These are phyloP conservation scores for Scheffersomyces lignicola DNA, from an alignment of 1,139 yeast genomes.

Conservation along the genomic window DNA sequence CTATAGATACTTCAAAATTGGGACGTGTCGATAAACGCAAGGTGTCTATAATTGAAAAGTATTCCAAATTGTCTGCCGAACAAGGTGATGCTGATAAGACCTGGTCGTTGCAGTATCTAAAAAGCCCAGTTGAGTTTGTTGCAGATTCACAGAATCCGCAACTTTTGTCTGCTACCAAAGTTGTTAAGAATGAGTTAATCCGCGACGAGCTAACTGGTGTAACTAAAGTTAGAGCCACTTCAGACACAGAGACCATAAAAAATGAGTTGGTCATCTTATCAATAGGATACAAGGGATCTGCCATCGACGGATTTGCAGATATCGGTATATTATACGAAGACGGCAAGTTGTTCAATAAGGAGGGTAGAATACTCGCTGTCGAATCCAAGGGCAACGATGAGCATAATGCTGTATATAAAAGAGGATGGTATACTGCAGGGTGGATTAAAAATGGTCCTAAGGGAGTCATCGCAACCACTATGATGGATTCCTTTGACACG, in stretches of 20 bases:
- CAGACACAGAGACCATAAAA: slow-evolving; percentile 33
- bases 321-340: slow-evolving; percentile 57
- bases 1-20: slow-evolving; percentile 38
- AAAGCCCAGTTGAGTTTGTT: slow-evolving; percentile 61
- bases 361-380: slow-evolving; percentile 55
- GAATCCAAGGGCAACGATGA: slow-evolving; percentile 21
- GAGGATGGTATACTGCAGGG: slow-evolving; percentile 79
- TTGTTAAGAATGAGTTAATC: slow-evolving; percentile 46
- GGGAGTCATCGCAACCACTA: slow-evolving; percentile 91
- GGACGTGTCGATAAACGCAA: slow-evolving; percentile 73
- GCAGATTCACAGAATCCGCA: slow-evolving; percentile 25
- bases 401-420: slow-evolving; percentile 22
- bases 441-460: slow-evolving; percentile 90
- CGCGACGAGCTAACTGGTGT: slow-evolving; percentile 30
- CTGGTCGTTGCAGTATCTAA: slow-evolving; percentile 73
- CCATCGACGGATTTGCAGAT: slow-evolving; percentile 58
- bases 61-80: slow-evolving; percentile 28
- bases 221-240: slow-evolving; percentile 44
- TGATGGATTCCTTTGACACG: slow-evolving; percentile 80
- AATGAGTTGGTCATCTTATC: slow-evolving; percentile 78
- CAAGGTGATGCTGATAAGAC: slow-evolving; percentile 28
- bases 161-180: slow-evolving; percentile 48
- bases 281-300: slow-evolving; percentile 77
- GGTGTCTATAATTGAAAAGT: slow-evolving; percentile 61
- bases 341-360: slow-evolving; percentile 58